These are phyloP conservation scores for Plasmodium gallinaceum DNA, from an alignment of 169 alveolate genomes.

Conservation along the genomic window DNA sequence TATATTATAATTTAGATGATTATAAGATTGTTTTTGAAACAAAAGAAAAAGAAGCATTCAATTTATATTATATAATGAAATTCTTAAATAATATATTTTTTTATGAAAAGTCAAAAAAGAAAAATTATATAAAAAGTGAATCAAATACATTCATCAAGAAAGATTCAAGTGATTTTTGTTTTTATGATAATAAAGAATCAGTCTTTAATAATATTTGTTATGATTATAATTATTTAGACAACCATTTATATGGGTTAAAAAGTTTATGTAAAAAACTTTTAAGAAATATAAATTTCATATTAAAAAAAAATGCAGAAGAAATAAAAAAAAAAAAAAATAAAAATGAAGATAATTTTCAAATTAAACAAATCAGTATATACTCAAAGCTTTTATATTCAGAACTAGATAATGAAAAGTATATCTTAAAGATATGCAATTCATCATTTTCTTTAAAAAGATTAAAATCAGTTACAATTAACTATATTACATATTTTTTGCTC, in stretches of 20 bases:
- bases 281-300: conserved; percentile 27
- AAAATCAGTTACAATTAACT: conserved; percentile 38
- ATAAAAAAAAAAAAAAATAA: conserved; percentile 47
- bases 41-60: conserved; percentile 40
- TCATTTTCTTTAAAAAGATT: conserved; percentile 56
- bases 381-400: conserved; percentile 61
- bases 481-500: conserved; percentile 32
- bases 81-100: conserved; percentile 32
- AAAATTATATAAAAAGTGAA: conserved; percentile 41
- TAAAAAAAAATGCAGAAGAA: conserved; percentile 30
- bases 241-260: neutral
- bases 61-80: conserved; percentile 20
- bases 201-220: conserved; percentile 2
- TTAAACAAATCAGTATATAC: conserved; percentile 69
- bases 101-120: conserved; percentile 32
- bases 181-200: neutral
- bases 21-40: conserved; percentile 41
- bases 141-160: neutral
- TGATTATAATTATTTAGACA: conserved; percentile 3
- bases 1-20: conserved; percentile 36
- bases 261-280: conserved; percentile 27
- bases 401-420: conserved; percentile 70
- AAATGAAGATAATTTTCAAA: conserved; percentile 37
- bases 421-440: conserved; percentile 73
- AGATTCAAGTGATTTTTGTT: conserved; percentile 1